These are phyloP conservation scores for Harringtonia lauricola DNA, from an alignment of 2,329 filamentous ascomycete species.

Conservation along the genomic window DNA sequence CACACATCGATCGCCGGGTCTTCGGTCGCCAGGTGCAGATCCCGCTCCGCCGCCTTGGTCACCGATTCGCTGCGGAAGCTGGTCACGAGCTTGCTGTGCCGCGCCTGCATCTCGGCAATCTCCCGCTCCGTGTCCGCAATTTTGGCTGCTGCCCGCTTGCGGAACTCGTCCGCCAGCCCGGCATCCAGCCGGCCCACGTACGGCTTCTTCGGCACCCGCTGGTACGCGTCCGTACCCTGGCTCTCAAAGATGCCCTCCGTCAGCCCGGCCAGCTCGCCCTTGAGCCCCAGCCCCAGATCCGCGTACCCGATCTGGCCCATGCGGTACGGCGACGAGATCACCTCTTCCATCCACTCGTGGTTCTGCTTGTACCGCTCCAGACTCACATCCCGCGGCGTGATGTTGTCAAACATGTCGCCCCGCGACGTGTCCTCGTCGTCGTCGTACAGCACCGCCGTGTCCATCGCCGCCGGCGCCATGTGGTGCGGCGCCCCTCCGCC, in stretches of 20 bases:
- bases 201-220: conserved; percentile 40
- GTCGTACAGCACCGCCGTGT: conserved; percentile 42
- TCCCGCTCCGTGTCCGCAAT: conserved; percentile 66
- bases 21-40: conserved; percentile 52
- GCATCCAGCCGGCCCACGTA: conserved; percentile 58
- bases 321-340: conserved; percentile 81
- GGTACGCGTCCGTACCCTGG: conserved; percentile 36
- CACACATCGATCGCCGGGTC: conserved; percentile 46
- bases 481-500: conserved; percentile 16
- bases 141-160: conserved; percentile 62
- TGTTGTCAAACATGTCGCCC: conserved; percentile 80
- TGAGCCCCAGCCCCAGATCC: conserved; percentile 75
- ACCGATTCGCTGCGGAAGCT: conserved; percentile 61
- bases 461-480: conserved; percentile 5
- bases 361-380: conserved; percentile 82
- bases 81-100: conserved; percentile 65
- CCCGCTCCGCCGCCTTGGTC: conserved; percentile 64
- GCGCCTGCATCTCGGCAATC: conserved; percentile 71
- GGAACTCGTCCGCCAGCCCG: conserved; percentile 75
- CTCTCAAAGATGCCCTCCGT: conserved; percentile 78
- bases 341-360: conserved; percentile 98
- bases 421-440: conserved; percentile 84
- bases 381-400: conserved; percentile 84
- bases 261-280: conserved; percentile 68
- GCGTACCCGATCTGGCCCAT: conserved; percentile 77